A percentile compares a stretch with the other conserved stretches of the same genome.
Conservation (phyloP, 2,329 filamentous ascomycete species). For the Ascochyta clinopodiicola region DNA sequence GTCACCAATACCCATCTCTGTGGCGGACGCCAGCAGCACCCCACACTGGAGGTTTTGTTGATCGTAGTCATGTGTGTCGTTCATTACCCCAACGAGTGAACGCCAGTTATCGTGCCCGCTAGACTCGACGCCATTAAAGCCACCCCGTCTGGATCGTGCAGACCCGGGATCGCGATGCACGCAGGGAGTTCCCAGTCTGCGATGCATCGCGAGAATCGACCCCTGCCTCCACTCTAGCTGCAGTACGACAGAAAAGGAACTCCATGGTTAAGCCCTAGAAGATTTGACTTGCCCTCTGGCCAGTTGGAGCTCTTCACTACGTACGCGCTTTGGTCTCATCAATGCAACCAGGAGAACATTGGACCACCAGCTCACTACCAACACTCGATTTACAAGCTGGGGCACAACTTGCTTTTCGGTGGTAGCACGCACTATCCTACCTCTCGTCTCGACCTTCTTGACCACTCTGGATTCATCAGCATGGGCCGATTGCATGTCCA, state of each 20-base stretch:
- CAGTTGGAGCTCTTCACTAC: constrained; percentile 17
- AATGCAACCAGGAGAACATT: neutral
- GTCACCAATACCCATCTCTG: constrained; percentile 34
- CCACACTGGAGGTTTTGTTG: constrained; percentile 37
- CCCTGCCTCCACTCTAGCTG: constrained; percentile 22
- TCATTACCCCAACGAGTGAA: constrained; percentile 35
- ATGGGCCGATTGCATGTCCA: constrained; percentile 3
- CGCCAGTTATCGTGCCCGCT: constrained; percentile 40
- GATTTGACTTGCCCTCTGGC: constrained; percentile 8
- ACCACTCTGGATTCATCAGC: constrained; percentile 4
- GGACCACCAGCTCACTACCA: constrained; percentile 3
- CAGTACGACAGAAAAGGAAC: constrained; percentile 17
- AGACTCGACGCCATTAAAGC: constrained; percentile 42
- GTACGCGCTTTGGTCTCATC: constrained; percentile 27
- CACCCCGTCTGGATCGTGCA: constrained; percentile 44
- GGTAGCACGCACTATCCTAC: constrained; percentile 1
- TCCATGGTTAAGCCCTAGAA: constrained; percentile 8
- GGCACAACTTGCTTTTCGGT: constrained; percentile 9
- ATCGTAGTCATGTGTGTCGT: constrained; percentile 34
- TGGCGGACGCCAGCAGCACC: constrained; percentile 39
- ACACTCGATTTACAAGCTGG: constrained; percentile 11
- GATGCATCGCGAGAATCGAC: constrained; percentile 14
- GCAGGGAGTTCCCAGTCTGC: constrained; percentile 34
- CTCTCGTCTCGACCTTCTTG: neutral
- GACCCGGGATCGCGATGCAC: constrained; percentile 34